Evolutionary conservation across 805 yeast genomes (phyloP).

Genomic region (Sugiyamaella smithiae): DNA sequence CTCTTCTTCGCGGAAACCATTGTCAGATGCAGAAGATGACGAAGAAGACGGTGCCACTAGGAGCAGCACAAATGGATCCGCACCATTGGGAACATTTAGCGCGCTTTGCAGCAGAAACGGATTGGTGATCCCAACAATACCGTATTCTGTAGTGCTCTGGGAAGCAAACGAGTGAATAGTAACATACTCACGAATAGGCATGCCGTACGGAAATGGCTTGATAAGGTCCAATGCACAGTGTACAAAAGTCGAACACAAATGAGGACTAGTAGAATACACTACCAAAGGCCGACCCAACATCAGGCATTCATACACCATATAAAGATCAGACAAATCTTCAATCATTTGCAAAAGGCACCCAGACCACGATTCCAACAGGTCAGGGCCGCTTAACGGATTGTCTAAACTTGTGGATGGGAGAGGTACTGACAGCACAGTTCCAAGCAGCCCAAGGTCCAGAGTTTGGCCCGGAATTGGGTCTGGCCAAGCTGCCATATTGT

Average conservation of each 20-base stretch:
- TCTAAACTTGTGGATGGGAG: conserved; percentile 11
- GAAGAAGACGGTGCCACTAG: neutral
- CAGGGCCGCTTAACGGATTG: conserved; percentile 10
- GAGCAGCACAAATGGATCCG: neutral
- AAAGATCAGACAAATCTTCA: conserved; percentile 20
- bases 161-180: conserved; percentile 27
- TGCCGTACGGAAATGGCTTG: conserved; percentile 21
- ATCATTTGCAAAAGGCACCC: conserved; percentile 8
- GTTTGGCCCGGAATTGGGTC: conserved; percentile 13
- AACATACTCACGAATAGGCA: conserved; percentile 25
- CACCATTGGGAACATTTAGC: neutral
- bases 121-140: conserved; percentile 26
- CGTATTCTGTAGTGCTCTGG: conserved; percentile 5
- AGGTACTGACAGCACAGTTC: conserved; percentile 12
- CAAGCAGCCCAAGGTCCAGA: conserved; percentile 24
- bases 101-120: conserved; percentile 21
- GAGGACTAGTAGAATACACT: conserved; percentile 25
- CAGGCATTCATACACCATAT: conserved; percentile 25
- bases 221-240: conserved; percentile 22
- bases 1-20: conserved; percentile 6
- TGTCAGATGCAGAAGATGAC: neutral
- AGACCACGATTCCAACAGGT: conserved; percentile 20
- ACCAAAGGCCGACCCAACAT: conserved; percentile 21
- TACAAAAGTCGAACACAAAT: conserved; percentile 25
- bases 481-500: conserved; percentile 28